phyloP scores from a whole-genome alignment of 306 rosid species.

The Leucaena leucocephala region DNA sequence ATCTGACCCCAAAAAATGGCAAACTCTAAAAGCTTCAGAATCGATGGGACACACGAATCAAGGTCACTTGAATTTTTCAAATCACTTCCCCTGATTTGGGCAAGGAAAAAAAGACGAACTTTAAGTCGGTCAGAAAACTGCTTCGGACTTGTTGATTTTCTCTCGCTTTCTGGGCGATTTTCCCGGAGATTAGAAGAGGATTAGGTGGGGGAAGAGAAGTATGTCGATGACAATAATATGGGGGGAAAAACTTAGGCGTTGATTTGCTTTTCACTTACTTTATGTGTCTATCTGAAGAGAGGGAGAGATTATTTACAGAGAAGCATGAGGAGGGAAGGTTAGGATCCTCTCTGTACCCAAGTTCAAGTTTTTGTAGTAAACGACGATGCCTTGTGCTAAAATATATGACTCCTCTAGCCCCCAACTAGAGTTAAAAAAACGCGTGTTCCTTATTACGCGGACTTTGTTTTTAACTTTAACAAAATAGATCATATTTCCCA shows the following conservation, averaged over 20 bases:
- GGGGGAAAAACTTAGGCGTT: not conserved
- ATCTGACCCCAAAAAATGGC: conserved; percentile 24
- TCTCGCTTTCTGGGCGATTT: conserved; percentile 4
- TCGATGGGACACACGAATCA: not conserved
- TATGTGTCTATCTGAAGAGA: conserved; percentile 9
- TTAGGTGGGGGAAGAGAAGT: conserved; percentile 48
- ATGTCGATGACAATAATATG: conserved; percentile 21
- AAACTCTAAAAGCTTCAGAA: not conserved
- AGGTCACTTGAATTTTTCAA: not conserved
- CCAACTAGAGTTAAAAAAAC: not conserved
- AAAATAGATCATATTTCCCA: too few relatives aligned
- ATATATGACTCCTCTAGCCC: conserved; percentile 14
- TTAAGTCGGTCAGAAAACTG: not conserved
- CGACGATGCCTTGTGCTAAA: not conserved
- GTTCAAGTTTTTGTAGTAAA: conserved; percentile 18
- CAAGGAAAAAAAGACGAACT: not conserved
- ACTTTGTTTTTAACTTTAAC: too few relatives aligned
- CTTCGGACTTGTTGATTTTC: not conserved
- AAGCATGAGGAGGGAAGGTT: conserved; percentile 16
- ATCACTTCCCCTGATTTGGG: not conserved
- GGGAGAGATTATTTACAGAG: not conserved
- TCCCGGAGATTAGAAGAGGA: conserved; percentile 28
- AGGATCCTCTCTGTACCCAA: not conserved
- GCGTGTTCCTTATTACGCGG: too few relatives aligned
- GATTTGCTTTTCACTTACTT: conserved; percentile 54